A percentile compares a stretch with the other conserved stretches of the same genome.
Conservation (phyloP, 345 rosid species). For the Aquilaria malaccensis region DNA sequence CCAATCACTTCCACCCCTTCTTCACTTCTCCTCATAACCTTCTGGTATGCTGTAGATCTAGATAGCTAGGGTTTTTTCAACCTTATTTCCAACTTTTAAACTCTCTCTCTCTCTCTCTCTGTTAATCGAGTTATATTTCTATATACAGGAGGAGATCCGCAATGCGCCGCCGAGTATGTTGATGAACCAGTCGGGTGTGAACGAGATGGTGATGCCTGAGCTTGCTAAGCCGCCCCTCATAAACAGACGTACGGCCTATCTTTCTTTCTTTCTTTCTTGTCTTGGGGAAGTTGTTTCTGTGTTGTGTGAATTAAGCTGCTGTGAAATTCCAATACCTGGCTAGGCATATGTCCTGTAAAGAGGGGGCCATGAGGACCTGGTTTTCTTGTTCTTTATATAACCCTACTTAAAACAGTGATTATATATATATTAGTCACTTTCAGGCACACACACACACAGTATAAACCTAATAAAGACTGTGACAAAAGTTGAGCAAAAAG, state of each 20-base stretch:
- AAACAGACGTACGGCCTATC: conserved; percentile 65
- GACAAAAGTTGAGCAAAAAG: too few relatives aligned
- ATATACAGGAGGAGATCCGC: conserved; percentile 73
- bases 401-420: too few relatives aligned
- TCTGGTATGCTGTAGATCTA: conserved; percentile 27
- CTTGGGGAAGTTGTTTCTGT: too few relatives aligned
- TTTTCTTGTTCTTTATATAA: too few relatives aligned
- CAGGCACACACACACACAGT: too few relatives aligned
- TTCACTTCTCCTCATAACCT: conserved; percentile 60
- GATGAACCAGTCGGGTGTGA: conserved; percentile 31
- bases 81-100: not conserved
- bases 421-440: too few relatives aligned
- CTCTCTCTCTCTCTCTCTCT: not conserved
- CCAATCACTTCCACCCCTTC: conserved; percentile 76
- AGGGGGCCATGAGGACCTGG: too few relatives aligned
- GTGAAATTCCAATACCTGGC: too few relatives aligned
- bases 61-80: not conserved
- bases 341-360: too few relatives aligned
- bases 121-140: not conserved
- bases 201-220: conserved; percentile 33
- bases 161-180: conserved; percentile 56
- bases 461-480: too few relatives aligned
- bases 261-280: conserved; percentile 5
- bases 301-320: too few relatives aligned
- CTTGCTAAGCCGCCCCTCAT: conserved; percentile 62